Evolutionary conservation across 345 rosid species (phyloP).

Genomic region (Brassica napus): Da-Ae NC_063447.1:16101501-16102000

Average conservation of each 20-base stretch:
- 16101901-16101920: constrained; percentile 42
- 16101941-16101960: constrained; percentile 26
- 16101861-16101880: constrained; percentile 40
- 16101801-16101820: constrained; percentile 40
- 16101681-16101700: constrained; percentile 28
- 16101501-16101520: constrained; percentile 16
- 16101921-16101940: neutral
- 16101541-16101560: constrained; percentile 25
- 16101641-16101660: constrained; percentile 25
- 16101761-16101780: constrained; percentile 39
- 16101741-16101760: constrained; percentile 41
- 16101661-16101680: constrained; percentile 26
- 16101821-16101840: constrained; percentile 37
- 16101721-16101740: constrained; percentile 39
- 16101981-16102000: constrained; percentile 43
- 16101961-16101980: constrained; percentile 42
- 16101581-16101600: constrained; percentile 33
- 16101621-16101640: constrained; percentile 33
- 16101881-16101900: constrained; percentile 3
- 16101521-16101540: constrained; percentile 36
- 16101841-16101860: constrained; percentile 28
- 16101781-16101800: constrained; percentile 36
- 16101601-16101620: constrained; percentile 28
- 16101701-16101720: constrained; percentile 39
- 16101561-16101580: constrained; percentile 31